Evolutionary conservation across 2,329 filamentous ascomycete genomes (phyloP), one percentile per base, ranked within the genome.

Genomic region (Xylaria polymorpha): DNA sequence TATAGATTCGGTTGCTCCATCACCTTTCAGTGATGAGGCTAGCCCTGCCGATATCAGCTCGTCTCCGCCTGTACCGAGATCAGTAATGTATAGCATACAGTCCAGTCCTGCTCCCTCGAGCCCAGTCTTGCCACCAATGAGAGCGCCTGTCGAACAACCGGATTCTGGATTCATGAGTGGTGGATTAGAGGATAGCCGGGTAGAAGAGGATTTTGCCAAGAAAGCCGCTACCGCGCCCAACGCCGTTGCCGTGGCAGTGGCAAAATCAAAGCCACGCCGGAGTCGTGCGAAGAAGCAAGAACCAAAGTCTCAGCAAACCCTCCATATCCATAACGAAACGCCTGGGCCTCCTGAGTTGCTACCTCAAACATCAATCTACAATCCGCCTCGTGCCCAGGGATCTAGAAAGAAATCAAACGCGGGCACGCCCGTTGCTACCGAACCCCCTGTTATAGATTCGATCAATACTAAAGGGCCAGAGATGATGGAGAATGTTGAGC

Each of bases 91-190:
- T 73, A 82, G 75, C 62, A 71, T 86, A 37, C 84, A 79, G 60
- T 88, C 87, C 1, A 90, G 88, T 67, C 90, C 91, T 4, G 88
- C 89, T 35, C 88, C 91, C 32, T 97, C 94, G 1, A 98, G 95
- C 77, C 96, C 95, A 1, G 86, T 89, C 51, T 85, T 94, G 59
- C 89, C 89, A 8, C 87, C 88, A 0, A 90, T 91, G 83, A 86
- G 84, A 0, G 82, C 85, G 25, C 79, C 90, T 32, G 89, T 90
- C 61, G 85, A 86, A 5, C 85, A 90, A 71, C 85, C 85, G 8
- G 93, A 97, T 77, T 94, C 93, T 15, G 93, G 92, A 1, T 97
- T 97, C 76, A 92, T 94, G 87, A 96, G 92, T 77, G 92, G 91
- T n/a, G 87, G 89, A 7, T 79, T 91, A 18, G 87, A 91, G n/a